Base-by-base conservation (phyloP, 225 moss, liverwort and hornwort species). In the Antitrichia curtipendula region DNA sequence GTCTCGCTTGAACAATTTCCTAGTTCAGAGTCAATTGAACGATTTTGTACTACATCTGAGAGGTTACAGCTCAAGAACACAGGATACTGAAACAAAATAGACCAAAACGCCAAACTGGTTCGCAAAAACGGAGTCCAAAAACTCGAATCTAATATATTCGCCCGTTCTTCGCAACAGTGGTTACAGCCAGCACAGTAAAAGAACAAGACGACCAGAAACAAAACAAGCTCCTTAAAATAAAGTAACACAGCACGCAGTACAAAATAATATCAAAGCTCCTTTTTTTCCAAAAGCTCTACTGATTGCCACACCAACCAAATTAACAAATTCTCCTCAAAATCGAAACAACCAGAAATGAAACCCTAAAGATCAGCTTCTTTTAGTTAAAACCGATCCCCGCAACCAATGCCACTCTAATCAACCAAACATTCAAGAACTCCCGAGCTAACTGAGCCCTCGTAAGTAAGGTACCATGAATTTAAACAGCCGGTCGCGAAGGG, bases 381-480 rank as follows among this genome's bases (percentile, higher is more conserved):
- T 0, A 8, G 12, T 12, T 8, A 0, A 40, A n/a, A 22, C 53
- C 52, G 74, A 82, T 81, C 81, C 23, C 7, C 29, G 72, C 40
- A 86, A 68, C 79, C 57, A 58, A 70, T 53, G 87, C 73, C 49
- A 56, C 14, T 34, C n/a, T 16, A 76, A 62, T 62, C 62, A 11
- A 52, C 27, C 60, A 12, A n/a, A 10, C 49, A 84, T 47, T 49
- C 36, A 32, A 49, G 2, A 85, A 50, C 18, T 62, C 38, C 49
- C 27, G 50, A 85, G 62, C 61, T 61, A n/a, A 47, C 50, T 21
- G 45, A 59, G 20, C 31, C 58, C 43, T 80, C 60, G 29, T 60
- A 2, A 75, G 36, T 52, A 76, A 53, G 31, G 68, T 83, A 96
- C 96, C 96, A 70, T 91, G 87, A 95, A 97, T 92, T 94, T 96